Percentiles rank a stretch among this genome's conserved stretches.
Conservation (phyloP, 306 rosid species). For the Quercus glauca region DNA sequence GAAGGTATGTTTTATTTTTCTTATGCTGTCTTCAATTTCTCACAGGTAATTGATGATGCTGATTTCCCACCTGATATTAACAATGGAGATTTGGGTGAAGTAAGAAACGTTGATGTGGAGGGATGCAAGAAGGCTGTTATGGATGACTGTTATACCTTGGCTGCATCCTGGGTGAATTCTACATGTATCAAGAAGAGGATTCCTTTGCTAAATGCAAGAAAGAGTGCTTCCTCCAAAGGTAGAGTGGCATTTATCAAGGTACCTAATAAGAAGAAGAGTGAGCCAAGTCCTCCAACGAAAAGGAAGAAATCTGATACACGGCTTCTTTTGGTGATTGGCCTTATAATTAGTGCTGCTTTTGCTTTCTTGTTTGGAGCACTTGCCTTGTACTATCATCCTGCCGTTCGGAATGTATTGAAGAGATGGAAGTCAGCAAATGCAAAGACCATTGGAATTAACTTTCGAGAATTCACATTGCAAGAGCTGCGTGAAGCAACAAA, state of each 20-base stretch:
- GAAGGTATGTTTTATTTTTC: too few species aligned
- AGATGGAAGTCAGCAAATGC: neutral
- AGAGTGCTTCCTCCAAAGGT: conserved; percentile 33
- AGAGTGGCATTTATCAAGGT: conserved; percentile 23
- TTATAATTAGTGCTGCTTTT: conserved; percentile 29
- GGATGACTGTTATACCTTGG: conserved; percentile 28
- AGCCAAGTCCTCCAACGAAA: neutral
- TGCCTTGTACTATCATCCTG: conserved; percentile 34
- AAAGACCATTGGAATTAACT: conserved; percentile 33
- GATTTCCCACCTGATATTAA: conserved; percentile 9
- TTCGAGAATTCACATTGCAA: conserved; percentile 35
- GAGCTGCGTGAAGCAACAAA: conserved; percentile 33
- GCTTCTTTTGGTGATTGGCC: conserved; percentile 18
- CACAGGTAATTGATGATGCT: conserved; percentile 19
- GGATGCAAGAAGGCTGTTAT: conserved; percentile 25
- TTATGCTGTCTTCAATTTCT: too few species aligned
- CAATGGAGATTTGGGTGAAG: neutral
- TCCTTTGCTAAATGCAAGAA: conserved; percentile 35
- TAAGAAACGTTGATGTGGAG: conserved; percentile 2
- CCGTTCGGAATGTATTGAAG: conserved; percentile 5
- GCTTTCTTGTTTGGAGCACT: conserved; percentile 28
- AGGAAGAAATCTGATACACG: conserved; percentile 10
- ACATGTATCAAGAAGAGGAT: conserved; percentile 25
- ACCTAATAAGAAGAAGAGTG: neutral
- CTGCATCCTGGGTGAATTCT: conserved; percentile 21